Conservation (phyloP, 2,329 filamentous ascomycete genomes). For the Fusarium mundagurra region DNA sequence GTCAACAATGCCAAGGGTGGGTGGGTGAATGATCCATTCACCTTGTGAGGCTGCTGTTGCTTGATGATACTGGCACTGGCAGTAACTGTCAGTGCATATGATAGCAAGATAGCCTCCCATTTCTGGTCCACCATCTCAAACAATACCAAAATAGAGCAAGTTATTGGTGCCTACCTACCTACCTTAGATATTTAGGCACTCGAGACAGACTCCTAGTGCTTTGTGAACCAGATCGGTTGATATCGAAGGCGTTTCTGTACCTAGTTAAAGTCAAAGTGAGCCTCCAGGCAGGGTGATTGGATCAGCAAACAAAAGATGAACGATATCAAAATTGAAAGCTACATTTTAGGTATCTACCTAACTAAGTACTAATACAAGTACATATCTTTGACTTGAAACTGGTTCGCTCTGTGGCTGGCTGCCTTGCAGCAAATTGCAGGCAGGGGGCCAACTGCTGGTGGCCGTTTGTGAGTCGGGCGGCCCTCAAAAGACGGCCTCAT, state of each 20-base stretch:
- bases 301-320: background rate
- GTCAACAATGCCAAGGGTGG: background rate
- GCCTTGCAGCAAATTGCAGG: background rate
- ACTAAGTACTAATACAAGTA: background rate
- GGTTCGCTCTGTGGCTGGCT: background rate
- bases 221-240: background rate
- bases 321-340: background rate
- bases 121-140: background rate
- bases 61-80: background rate
- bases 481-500: slow-evolving; percentile 1
- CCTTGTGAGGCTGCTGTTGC: background rate
- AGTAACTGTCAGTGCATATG: background rate
- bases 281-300: background rate
- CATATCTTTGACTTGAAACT: background rate
- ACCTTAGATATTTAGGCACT: background rate
- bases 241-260: background rate
- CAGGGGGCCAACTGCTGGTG: slow-evolving; percentile 11
- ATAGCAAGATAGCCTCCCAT: background rate
- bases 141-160: background rate
- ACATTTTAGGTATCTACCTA: background rate
- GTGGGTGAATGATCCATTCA: background rate
- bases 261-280: background rate
- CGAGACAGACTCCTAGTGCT: background rate
- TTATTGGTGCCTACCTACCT: background rate
- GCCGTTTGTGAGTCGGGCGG: background rate